These are phyloP conservation scores for Tephrocybe sp. DNA, from an alignment of 768 basidiomycete genomes.

Conservation along the genomic window DNA sequence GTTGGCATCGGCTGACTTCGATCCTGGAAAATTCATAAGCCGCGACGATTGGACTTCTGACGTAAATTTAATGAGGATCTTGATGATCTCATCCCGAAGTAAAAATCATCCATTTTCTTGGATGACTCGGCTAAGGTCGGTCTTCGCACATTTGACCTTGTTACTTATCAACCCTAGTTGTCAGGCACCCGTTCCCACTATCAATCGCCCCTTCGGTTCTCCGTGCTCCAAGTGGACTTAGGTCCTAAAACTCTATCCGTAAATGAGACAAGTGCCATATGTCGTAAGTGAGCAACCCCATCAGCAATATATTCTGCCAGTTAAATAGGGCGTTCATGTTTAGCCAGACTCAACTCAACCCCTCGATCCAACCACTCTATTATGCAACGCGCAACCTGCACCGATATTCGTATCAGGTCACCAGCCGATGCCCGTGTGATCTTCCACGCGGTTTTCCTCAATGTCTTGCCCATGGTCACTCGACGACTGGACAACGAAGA, in stretches of 20 bases:
- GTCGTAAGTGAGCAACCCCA: conserved; percentile 41
- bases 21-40: background rate
- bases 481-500: conserved; percentile 77
- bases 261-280: conserved; percentile 32
- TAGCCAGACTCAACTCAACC: background rate
- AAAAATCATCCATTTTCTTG: background rate
- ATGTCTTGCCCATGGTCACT: conserved; percentile 76
- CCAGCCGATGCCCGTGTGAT: conserved; percentile 57
- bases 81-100: conserved; percentile 7
- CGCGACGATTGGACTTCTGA: background rate
- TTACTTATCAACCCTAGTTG: conserved; percentile 15
- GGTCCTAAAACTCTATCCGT: conserved; percentile 53
- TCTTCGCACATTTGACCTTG: conserved; percentile 8
- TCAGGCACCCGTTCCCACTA: conserved; percentile 36
- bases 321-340: conserved; percentile 32
- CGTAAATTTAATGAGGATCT: background rate
- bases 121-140: background rate
- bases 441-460: conserved; percentile 70
- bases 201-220: conserved; percentile 30
- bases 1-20: background rate
- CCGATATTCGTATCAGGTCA: conserved; percentile 50
- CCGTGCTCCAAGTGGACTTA: conserved; percentile 25
- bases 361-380: too few species aligned
- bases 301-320: conserved; percentile 37
- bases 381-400: conserved; percentile 56